Evolutionary conservation across 768 basidiomycete genomes (phyloP).

Genomic region (Auriscalpium orientale): DNA sequence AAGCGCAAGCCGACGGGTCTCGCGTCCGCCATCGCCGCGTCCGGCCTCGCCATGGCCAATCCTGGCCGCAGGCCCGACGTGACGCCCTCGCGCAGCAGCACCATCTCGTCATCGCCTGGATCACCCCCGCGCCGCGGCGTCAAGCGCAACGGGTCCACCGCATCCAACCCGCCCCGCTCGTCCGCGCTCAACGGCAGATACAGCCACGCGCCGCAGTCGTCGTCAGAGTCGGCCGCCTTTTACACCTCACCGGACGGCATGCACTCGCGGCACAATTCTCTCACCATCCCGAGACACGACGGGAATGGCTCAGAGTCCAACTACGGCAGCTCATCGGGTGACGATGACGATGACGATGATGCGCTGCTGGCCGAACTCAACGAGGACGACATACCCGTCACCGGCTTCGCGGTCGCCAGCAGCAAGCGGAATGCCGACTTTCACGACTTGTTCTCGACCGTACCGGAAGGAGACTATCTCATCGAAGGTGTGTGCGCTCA

Average conservation of each 20-base stretch:
- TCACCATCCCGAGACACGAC: slow-evolving; percentile 16
- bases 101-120: slow-evolving; percentile 2
- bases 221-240: slow-evolving; percentile 10
- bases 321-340: slow-evolving; percentile 6
- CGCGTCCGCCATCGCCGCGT: slow-evolving; percentile 61
- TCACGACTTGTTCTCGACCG: slow-evolving; percentile 82
- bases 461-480: slow-evolving; percentile 94
- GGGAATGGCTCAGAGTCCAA: slow-evolving; percentile 17
- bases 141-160: neutral
- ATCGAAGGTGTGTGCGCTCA: slow-evolving; percentile 72
- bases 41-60: slow-evolving; percentile 60
- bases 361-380: slow-evolving; percentile 30
- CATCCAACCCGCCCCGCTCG: slow-evolving; percentile 3
- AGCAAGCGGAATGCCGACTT: slow-evolving; percentile 93
- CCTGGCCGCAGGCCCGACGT: slow-evolving; percentile 30
- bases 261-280: slow-evolving; percentile 20
- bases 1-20: slow-evolving; percentile 44
- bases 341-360: slow-evolving; percentile 20
- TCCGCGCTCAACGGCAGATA: slow-evolving; percentile 5
- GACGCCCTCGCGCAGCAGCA: slow-evolving; percentile 9
- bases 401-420: slow-evolving; percentile 95
- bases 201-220: slow-evolving; percentile 7
- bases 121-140: neutral
- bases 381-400: slow-evolving; percentile 80
- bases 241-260: slow-evolving; percentile 8